These are phyloP conservation scores for Suhomyces kilbournensis DNA, from an alignment of 805 yeast genomes.

Conservation along the genomic window DNA sequence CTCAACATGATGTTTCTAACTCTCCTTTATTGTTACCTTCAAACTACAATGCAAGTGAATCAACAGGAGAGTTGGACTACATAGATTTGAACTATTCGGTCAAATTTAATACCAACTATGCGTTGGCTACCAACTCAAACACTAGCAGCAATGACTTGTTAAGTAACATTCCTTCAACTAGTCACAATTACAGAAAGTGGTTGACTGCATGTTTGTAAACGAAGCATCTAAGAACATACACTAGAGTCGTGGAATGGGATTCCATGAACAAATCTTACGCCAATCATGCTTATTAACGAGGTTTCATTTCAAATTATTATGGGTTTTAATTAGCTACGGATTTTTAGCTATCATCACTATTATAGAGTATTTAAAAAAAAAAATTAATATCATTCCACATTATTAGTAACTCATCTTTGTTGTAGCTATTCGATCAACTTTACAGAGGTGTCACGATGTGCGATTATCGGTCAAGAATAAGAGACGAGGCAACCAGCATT, in stretches of 20 bases:
- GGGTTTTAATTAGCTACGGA: constrained; percentile 5
- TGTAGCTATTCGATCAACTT: not conserved
- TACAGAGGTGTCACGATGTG: not conserved
- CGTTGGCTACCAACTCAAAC: constrained; percentile 10
- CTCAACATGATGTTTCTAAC: constrained; percentile 12
- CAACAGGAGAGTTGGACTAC: constrained; percentile 22
- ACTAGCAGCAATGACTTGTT: constrained; percentile 7
- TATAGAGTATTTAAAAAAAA: constrained; percentile 5
- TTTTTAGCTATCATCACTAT: constrained; percentile 4
- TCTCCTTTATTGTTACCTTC: constrained; percentile 24
- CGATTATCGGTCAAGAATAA: not conserved
- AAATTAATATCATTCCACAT: not conserved
- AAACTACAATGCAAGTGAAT: constrained; percentile 8
- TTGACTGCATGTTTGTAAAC: constrained; percentile 29
- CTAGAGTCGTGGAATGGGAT: not conserved
- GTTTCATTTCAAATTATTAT: constrained; percentile 1
- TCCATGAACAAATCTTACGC: constrained; percentile 1
- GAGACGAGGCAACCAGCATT: not conserved
- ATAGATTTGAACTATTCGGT: constrained; percentile 36
- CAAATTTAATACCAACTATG: constrained; percentile 15
- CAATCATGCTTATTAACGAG: constrained; percentile 2
- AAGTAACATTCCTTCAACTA: constrained; percentile 24
- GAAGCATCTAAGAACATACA: not conserved
- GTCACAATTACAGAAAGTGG: constrained; percentile 40
- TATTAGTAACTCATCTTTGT: not conserved